Conservation (phyloP, 768 basidiomycete genomes). For the Lanmaoa rubissima region DNA sequence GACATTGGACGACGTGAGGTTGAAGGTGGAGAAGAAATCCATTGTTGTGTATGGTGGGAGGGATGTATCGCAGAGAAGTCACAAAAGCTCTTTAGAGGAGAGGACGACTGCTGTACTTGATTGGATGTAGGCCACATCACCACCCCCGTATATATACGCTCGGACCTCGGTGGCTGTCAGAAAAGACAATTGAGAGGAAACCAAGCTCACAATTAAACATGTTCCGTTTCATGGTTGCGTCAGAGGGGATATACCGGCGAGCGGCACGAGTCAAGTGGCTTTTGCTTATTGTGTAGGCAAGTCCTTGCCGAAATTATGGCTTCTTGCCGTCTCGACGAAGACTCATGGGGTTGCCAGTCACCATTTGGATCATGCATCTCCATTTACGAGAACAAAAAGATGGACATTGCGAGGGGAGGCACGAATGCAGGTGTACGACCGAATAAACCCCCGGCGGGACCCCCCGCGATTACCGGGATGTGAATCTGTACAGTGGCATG, state of each 20-base stretch:
- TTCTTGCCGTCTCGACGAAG: neutral
- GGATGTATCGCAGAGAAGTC: conserved; percentile 6
- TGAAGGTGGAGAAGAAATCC: conserved; percentile 16
- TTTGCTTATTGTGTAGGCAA: conserved; percentile 21
- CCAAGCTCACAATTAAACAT: neutral
- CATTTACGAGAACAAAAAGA: conserved; percentile 24
- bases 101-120: conserved; percentile 7
- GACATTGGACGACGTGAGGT: neutral
- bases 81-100: neutral
- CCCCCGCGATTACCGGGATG: neutral
- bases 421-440: neutral
- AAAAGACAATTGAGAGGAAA: conserved; percentile 17
- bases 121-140: neutral
- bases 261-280: neutral
- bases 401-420: neutral
- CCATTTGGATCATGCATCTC: conserved; percentile 1
- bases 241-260: conserved; percentile 4
- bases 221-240: neutral
- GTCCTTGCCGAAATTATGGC: neutral
- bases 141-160: conserved; percentile 13
- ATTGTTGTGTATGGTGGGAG: conserved; percentile 10
- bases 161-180: neutral
- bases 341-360: neutral
- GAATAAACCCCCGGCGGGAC: neutral
- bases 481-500: neutral